Percentiles rank a stretch among this genome's conserved stretches.
These are phyloP conservation scores for Lasiodiplodia theobromae DNA, from an alignment of 2,329 filamentous ascomycete genomes.

Conservation along the genomic window DNA sequence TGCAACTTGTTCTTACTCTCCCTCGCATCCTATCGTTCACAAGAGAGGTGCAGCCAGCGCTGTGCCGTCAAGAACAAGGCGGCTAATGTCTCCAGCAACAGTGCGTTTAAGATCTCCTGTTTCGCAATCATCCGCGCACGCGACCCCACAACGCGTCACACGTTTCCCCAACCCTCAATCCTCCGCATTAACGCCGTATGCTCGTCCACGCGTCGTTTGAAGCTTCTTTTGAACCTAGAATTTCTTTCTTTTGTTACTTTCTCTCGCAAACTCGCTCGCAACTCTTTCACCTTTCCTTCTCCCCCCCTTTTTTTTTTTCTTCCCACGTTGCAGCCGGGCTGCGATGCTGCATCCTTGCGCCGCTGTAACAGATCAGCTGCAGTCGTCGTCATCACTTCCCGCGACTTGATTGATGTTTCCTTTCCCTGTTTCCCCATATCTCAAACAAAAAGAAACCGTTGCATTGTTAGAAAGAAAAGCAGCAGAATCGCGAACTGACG, in stretches of 20 bases:
- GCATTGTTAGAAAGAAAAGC: not conserved
- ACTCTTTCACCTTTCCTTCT: not conserved
- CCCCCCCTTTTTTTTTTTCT: not conserved
- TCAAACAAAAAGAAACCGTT: not conserved
- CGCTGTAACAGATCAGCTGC: slow-evolving; percentile 1
- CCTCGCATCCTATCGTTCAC: not conserved
- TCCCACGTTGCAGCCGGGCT: not conserved
- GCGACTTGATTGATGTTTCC: not conserved
- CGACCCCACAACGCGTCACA: not conserved
- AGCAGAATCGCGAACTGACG: not conserved
- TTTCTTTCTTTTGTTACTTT: not conserved
- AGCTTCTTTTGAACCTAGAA: not conserved
- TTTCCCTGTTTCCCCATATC: not conserved
- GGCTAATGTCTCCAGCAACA: not conserved
- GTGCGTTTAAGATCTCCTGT: not conserved
- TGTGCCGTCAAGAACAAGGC: not conserved
- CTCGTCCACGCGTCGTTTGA: not conserved
- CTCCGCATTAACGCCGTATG: not conserved
- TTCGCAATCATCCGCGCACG: not conserved
- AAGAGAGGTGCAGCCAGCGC: not conserved
- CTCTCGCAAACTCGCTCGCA: not conserved
- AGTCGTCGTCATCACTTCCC: not conserved
- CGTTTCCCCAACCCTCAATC: not conserved
- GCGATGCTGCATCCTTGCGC: slow-evolving; percentile 1
- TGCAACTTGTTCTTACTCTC: not conserved